phyloP scores from a whole-genome alignment of 139 green algal species.

The Chlamydomonas schloesseri region DNA sequence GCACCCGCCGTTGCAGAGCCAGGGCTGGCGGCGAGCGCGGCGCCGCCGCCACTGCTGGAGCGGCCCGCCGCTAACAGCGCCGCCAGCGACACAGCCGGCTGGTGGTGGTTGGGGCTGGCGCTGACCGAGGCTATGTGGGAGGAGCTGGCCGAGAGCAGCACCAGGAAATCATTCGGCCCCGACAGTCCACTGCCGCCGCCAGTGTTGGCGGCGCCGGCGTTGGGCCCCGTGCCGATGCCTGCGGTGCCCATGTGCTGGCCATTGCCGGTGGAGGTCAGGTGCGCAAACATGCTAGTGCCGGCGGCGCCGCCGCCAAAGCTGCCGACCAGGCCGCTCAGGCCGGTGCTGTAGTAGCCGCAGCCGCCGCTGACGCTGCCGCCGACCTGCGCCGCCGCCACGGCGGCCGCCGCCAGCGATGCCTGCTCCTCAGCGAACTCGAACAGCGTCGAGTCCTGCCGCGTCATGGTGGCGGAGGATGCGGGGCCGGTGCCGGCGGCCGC shows the following conservation, averaged over 20 bases:
- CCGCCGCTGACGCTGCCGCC: neutral
- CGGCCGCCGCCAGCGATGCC: neutral
- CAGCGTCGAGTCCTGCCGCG: neutral
- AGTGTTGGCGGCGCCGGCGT: no score
- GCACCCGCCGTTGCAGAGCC: no score
- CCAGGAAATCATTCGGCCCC: no score
- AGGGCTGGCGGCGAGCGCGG: neutral
- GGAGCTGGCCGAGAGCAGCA: neutral
- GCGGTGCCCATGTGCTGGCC: no score
- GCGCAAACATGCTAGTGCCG: neutral
- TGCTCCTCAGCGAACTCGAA: conserved; percentile 21
- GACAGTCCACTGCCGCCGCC: no score
- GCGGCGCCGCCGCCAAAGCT: neutral
- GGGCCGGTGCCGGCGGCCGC: no score
- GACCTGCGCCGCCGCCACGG: no score
- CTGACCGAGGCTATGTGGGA: neutral
- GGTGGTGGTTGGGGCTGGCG: neutral
- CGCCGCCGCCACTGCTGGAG: neutral
- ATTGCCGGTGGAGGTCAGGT: no score
- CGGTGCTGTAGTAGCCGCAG: no score
- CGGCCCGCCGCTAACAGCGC: neutral
- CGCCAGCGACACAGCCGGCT: neutral
- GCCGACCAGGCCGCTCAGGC: neutral
- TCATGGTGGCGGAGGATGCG: neutral
- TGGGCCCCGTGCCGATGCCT: no score